Evolutionary conservation across 2,329 filamentous ascomycete genomes (phyloP), one percentile per base, ranked within the genome.

Genomic region (Aspergillus nomiae): DNA sequence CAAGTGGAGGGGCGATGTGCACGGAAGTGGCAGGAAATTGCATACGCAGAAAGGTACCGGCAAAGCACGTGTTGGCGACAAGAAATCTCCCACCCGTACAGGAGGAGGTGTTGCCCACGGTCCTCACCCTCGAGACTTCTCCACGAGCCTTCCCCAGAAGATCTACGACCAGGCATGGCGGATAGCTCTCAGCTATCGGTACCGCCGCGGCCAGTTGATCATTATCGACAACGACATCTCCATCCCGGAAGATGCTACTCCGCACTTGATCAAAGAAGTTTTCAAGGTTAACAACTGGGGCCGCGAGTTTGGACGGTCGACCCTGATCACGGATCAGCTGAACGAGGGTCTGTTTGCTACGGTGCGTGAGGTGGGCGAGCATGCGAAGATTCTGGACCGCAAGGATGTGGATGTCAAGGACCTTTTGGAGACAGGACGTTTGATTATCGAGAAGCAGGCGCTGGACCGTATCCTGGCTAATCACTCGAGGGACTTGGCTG

Each of bases 391-490:
- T 10, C 81, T 93, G 69, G 85, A 87, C 62, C 83, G 90, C 63
- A 82, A 85, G n/a, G 90, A 96, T 66, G 92, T 99, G 41, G 95
- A 98, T 79, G 92, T 99, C 66, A 99, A 98, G 86, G 92, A 98
- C 77, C 79, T 99, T 67, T 81, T 99, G 69, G 92, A 95, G 82
- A 89, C 90, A 59, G 91, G 91, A 59, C 88, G 93, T 72, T 82
- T 99, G 64, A 89, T 99, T 64, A 88, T 99, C 72, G 95, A 99
- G 85, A 87, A 90, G 76, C 81, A 82, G 48, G 94, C 94, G 41
- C 83, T 99, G 73, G 85, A 89, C 77, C 85, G 87, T 76, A 87
- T 98, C 75, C 85, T 97, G 72, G 80, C 83, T 74, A 80, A 84
- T 68, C 93, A 96, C 75, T 80, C 79, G 53, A 76, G 70, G 61